Percentiles rank a stretch among this genome's conserved stretches.
Conservation (phyloP, 768 basidiomycete genomes). For the Panaeolus papilionaceus region DNA sequence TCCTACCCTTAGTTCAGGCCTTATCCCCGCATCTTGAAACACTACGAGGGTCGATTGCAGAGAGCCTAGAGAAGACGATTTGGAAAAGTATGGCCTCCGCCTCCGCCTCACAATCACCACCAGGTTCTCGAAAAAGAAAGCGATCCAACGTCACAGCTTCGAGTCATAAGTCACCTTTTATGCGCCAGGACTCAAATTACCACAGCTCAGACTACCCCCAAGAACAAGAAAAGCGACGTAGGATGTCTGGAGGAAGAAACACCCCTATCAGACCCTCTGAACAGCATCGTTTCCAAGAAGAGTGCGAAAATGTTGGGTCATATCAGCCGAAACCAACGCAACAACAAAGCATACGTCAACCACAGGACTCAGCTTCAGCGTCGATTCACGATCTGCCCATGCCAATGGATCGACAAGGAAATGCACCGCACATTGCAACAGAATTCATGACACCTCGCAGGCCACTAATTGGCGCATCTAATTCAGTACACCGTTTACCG, state of each 20-base stretch:
- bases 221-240: neutral
- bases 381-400: neutral
- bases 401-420: neutral
- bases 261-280: neutral
- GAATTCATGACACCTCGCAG: conserved; percentile 25
- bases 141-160: neutral
- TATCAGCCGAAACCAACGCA: neutral
- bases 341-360: neutral
- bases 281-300: neutral
- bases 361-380: no score
- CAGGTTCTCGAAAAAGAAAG: conserved; percentile 20
- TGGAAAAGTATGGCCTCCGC: neutral
- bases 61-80: conserved; percentile 25
- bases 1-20: conserved; percentile 66
- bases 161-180: neutral
- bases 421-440: neutral
- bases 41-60: conserved; percentile 39
- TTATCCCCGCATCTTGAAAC: conserved; percentile 63
- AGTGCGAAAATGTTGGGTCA: neutral
- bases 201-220: neutral
- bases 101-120: neutral
- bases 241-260: neutral
- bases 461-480: conserved; percentile 19
- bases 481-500: conserved; percentile 12
- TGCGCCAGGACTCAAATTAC: neutral